Conservation (phyloP, 768 basidiomycete genomes). For the Mycena leptocephala region DNA sequence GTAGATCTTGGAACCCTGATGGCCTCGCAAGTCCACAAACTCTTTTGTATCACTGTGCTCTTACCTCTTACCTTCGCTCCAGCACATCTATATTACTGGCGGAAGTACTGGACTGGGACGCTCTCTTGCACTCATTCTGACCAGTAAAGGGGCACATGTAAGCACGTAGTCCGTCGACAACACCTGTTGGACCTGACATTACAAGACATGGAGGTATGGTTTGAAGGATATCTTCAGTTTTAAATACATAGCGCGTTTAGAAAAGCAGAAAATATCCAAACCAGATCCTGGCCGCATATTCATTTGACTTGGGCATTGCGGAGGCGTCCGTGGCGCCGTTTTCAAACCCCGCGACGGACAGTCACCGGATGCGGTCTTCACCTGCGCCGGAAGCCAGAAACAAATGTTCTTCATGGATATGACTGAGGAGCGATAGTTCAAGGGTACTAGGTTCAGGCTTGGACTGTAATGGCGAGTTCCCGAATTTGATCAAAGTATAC, state of each 20-base stretch:
- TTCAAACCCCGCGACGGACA: conserved; percentile 67
- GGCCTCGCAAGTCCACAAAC: conserved; percentile 54
- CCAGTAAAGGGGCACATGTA: conserved; percentile 82
- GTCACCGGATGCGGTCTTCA: conserved; percentile 84
- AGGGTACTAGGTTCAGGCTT: conserved; percentile 68
- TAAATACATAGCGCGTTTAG: conserved; percentile 49
- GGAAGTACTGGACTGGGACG: conserved; percentile 89
- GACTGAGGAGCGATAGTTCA: conserved; percentile 66
- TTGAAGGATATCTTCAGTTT: background rate
- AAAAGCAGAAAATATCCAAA: conserved; percentile 64
- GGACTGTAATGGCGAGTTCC: conserved; percentile 67
- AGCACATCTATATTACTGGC: conserved; percentile 93
- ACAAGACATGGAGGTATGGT: conserved; percentile 65
- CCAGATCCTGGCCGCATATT: conserved; percentile 78
- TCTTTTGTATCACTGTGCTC: background rate
- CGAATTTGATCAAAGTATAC: background rate
- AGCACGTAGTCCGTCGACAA: conserved; percentile 86
- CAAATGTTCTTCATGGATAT: conserved; percentile 87
- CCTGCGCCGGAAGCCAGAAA: conserved; percentile 82
- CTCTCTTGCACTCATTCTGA: conserved; percentile 77
- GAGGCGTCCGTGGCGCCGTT: conserved; percentile 69
- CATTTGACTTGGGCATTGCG: conserved; percentile 74
- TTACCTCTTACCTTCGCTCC: conserved; percentile 3
- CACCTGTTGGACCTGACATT: conserved; percentile 75
- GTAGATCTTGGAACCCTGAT: conserved; percentile 65